Base-by-base conservation (phyloP, 306 rosid genomes). In the Hippophae rhamnoides region DNA sequence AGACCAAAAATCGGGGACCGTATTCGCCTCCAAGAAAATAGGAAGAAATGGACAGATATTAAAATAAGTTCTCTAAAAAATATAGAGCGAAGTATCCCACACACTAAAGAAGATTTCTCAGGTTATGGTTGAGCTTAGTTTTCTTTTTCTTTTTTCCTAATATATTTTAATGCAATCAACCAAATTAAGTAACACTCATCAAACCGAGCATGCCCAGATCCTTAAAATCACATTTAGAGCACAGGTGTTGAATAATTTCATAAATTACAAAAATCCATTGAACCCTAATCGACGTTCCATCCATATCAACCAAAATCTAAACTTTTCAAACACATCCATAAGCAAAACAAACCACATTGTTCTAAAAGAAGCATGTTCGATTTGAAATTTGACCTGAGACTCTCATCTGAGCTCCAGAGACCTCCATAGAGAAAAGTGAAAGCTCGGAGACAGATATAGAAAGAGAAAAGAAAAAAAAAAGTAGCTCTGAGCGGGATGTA, bases 301-400 rank as follows among this genome's bases (percentile, higher is more conserved):
- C 41, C 41, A 73, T 0, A 49, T 48, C 5, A 9, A 10, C n/a
- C 47, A 63, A 11, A 63, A 42, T 62, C 49, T 64, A 57, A 43
- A 10, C 62, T 2, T 18, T 18, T 7, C 9, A 18, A 56, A 38
- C 25, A 49, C 5, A 49, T 54, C 47, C 41, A 44, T 25, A 56
- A 2, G 13, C 42, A 57, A 61, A 27, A 41, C 38, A 74, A 13
- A 52, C 5, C 12, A 57, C 10, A 41, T 23, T 13, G 18, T 56
- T 23, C 60, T 1, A 55, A 47, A 41, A 18, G 8, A 41, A 10
- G 41, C 52, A 7, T 18, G 27, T 41, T 9, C 52, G 58, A 52
- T 31, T 47, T 45, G 51, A 40, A 72, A 60, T 58, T 52, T 65
- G 80, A 83, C 87, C 87, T 82, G 83, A 52, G 67, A 79, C 74